Conservation (phyloP, 768 basidiomycete genomes). For the Hydnum rufescens region DNA sequence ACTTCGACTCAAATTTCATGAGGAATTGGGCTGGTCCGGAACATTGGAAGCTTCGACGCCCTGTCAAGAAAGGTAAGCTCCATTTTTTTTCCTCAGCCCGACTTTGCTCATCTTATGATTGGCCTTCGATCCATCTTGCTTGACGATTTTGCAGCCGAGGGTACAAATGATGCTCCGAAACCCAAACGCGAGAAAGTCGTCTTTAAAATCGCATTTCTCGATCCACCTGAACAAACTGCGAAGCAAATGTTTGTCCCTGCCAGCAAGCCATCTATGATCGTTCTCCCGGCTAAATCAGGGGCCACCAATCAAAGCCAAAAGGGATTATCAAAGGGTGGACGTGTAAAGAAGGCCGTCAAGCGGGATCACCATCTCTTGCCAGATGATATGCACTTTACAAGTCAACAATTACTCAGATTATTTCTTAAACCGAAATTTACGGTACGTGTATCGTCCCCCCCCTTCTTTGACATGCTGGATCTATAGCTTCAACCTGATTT, state of each 20-base stretch:
- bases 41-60: conserved; percentile 74
- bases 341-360: conserved; percentile 37
- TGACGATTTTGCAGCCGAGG: neutral
- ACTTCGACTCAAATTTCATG: conserved; percentile 69
- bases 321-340: conserved; percentile 20
- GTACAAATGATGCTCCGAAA: conserved; percentile 18
- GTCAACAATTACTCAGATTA: conserved; percentile 68
- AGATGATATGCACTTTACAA: conserved; percentile 96
- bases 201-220: conserved; percentile 63
- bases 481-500: too few relatives aligned
- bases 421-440: conserved; percentile 94
- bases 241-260: conserved; percentile 66
- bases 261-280: conserved; percentile 46
- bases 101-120: too few relatives aligned
- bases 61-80: conserved; percentile 9
- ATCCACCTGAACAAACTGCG: conserved; percentile 36
- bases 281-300: conserved; percentile 35
- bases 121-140: neutral
- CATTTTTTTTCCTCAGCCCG: neutral
- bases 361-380: conserved; percentile 64
- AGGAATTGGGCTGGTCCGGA: conserved; percentile 99
- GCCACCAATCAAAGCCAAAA: conserved; percentile 13
- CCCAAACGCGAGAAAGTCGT: conserved; percentile 56
- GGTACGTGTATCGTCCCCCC: conserved; percentile 28
- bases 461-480: neutral